phyloP scores from a whole-genome alignment of 768 basidiomycete species.

The Hypsizygus marmoreus region DNA sequence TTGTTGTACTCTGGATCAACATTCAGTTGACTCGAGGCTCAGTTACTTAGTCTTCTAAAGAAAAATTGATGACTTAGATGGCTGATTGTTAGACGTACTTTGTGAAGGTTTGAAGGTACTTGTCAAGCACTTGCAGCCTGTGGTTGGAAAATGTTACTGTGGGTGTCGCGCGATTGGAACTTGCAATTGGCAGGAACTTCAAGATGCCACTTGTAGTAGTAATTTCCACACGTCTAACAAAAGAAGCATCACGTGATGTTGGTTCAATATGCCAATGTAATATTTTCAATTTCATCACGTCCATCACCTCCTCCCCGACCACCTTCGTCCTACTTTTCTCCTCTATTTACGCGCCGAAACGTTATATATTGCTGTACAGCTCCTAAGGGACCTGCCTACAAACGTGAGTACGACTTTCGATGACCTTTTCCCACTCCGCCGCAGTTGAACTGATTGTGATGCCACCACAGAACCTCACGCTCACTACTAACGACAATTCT shows the following conservation, averaged over 20 bases:
- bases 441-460: neutral
- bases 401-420: neutral
- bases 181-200: neutral
- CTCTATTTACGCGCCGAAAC: conserved; percentile 14
- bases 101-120: too few species aligned
- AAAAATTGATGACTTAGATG: too few species aligned
- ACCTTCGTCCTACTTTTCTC: conserved; percentile 7
- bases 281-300: neutral
- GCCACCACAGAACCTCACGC: conserved; percentile 32
- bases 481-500: conserved; percentile 46
- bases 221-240: too few species aligned
- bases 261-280: conserved; percentile 15
- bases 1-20: too few species aligned
- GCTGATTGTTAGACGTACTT: too few species aligned
- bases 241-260: conserved; percentile 16
- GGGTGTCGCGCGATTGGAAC: too few species aligned
- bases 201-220: neutral
- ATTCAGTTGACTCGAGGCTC: too few species aligned
- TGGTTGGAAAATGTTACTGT: too few species aligned
- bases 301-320: conserved; percentile 11
- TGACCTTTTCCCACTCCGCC: neutral
- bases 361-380: conserved; percentile 5
- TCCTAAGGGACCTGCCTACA: neutral
- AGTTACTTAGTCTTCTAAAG: too few species aligned
- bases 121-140: too few species aligned